Conservation (phyloP, 2,329 filamentous ascomycete genomes). For the Leptoxyphium fumago region DNA sequence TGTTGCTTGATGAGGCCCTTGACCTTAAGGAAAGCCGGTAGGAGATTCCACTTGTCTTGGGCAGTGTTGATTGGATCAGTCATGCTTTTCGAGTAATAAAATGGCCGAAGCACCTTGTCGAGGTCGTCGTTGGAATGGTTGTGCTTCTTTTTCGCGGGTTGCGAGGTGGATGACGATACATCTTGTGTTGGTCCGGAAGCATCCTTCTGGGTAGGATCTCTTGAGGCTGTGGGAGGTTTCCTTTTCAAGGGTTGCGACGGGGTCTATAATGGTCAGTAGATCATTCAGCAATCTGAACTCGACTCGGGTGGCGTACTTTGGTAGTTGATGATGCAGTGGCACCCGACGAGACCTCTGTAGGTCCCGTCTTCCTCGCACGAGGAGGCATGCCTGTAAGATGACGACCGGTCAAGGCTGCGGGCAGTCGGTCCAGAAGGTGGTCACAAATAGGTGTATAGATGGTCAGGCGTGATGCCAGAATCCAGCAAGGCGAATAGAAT, state of each 20-base stretch:
- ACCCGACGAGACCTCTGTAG: constrained; percentile 10
- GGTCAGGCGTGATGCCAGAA: too few species aligned
- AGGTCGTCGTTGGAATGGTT: constrained; percentile 21
- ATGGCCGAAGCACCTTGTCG: constrained; percentile 51
- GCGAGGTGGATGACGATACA: neutral
- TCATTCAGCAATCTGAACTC: neutral
- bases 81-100: constrained; percentile 53
- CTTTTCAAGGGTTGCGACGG: constrained; percentile 2
- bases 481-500: too few species aligned
- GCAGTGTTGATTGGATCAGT: constrained; percentile 57
- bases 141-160: constrained; percentile 8
- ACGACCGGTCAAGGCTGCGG: too few species aligned
- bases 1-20: constrained; percentile 96
- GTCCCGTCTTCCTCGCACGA: constrained; percentile 16
- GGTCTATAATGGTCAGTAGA: constrained; percentile 3
- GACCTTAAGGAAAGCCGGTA: constrained; percentile 95
- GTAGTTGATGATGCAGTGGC: constrained; percentile 8
- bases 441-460: too few species aligned
- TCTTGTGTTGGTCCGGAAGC: neutral
- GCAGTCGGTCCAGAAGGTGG: too few species aligned
- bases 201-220: too few species aligned
- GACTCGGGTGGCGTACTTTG: constrained; percentile 10
- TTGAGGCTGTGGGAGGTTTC: too few species aligned
- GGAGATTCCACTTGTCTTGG: constrained; percentile 86
- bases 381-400: constrained; percentile 15